Conservation (phyloP, 352 stramenopile genomes). For the Phytophthora rubi region DNA sequence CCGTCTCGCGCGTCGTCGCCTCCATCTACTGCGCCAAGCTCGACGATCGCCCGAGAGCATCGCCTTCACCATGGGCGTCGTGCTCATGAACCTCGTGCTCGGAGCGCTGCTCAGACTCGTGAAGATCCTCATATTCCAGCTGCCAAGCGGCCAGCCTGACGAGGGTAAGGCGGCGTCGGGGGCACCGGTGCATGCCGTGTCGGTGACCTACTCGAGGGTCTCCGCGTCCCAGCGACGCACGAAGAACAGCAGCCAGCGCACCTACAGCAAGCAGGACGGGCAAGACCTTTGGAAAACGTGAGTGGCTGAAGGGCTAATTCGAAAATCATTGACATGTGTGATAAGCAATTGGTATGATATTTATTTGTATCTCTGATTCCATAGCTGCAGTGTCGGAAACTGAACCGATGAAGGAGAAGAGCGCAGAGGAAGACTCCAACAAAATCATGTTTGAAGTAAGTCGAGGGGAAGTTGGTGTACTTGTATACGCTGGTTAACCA, state of each 20-base stretch:
- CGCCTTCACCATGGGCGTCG: too few relatives aligned
- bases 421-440: conserved; percentile 34
- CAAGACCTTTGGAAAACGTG: conserved; percentile 71
- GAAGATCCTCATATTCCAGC: too few relatives aligned
- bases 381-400: conserved; percentile 35
- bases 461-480: not conserved
- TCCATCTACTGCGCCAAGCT: too few relatives aligned
- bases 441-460: conserved; percentile 66
- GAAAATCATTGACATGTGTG: not conserved
- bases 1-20: too few relatives aligned
- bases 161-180: too few relatives aligned
- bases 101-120: too few relatives aligned
- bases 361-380: not conserved
- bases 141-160: too few relatives aligned
- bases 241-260: too few relatives aligned
- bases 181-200: too few relatives aligned
- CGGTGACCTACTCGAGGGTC: conserved; percentile 25
- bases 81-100: too few relatives aligned
- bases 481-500: not conserved
- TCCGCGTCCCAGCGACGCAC: conserved; percentile 22
- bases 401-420: conserved; percentile 31
- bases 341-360: conserved; percentile 5
- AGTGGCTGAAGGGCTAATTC: conserved; percentile 3
- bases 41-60: too few relatives aligned
- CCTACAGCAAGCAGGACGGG: conserved; percentile 35